Base-by-base conservation (phyloP, 2,329 filamentous ascomycete species). In the Lanzia echinophila region DNA sequence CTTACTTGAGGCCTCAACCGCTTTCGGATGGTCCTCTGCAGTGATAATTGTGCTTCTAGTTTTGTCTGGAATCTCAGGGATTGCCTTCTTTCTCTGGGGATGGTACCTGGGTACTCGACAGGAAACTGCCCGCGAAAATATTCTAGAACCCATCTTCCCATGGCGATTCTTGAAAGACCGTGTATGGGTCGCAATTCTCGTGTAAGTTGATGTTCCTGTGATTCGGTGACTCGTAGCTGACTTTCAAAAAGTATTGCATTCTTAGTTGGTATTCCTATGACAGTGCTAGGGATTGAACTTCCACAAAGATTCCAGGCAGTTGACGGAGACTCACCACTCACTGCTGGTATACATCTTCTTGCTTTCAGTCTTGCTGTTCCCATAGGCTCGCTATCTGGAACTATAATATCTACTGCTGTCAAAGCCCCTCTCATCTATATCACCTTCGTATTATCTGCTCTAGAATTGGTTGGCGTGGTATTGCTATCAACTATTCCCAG, bases 301-400 rank as follows among this genome's bases (percentile, higher is more conserved):
- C 58, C 58, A 3, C 58, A 58, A 41, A 45, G 54, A 2, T 43
- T 48, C 8, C 58, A 60, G 45, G 53, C 53, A n/a, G 52, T 56
- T 43, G 47, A 60, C 24, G 56, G 48, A 4, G 12, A 50, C 38
- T 50, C 54, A 6, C 55, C 58, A 4, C 15, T 46, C 17, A 28
- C 19, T 44, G 52, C 52, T 20, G 52, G 52, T 50, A 41, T 50
- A 7, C 34, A 19, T 15, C 22, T 50, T 19, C 38, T 50, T 31
- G 17, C 43, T 19, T 33, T 46, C 11, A 15, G 31, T n/a, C 20
- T 13, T n/a, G 31, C 43, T 6, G n/a, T 15, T 6, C 43, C 43
- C 13, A 20, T 46, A 10, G 39, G 39, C 3, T 42, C 39, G 11
- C 22, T 42, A 7, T 20, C 20, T n/a, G 43, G 22, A 15, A 46